A percentile compares a stretch with the other conserved stretches of the same genome.
Evolutionary conservation across 345 rosid genomes (phyloP).

Genomic region (Combretum micranthum): DNA sequence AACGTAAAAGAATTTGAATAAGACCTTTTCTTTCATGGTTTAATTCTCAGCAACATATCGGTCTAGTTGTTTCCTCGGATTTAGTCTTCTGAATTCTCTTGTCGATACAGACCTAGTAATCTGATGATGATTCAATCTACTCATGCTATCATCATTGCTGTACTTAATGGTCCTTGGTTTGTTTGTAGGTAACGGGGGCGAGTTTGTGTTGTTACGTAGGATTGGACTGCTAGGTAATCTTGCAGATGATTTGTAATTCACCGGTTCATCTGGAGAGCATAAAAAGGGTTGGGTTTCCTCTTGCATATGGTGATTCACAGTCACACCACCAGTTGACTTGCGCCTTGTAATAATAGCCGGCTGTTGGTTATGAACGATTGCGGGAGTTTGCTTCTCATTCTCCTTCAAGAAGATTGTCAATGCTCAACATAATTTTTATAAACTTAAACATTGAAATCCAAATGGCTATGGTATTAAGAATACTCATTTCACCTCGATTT

Average conservation of each 20-base stretch:
- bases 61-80: conserved; percentile 25
- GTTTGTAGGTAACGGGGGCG: conserved; percentile 30
- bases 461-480: no score
- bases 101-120: conserved; percentile 41
- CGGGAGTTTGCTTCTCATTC: conserved; percentile 8
- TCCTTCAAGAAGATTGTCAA: conserved; percentile 18
- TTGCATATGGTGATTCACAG: conserved; percentile 10
- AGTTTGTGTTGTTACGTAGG: conserved; percentile 13
- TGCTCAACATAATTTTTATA: no score
- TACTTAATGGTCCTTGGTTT: conserved; percentile 14
- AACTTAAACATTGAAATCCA: no score
- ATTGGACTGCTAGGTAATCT: conserved; percentile 8
- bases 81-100: conserved; percentile 37
- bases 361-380: conserved; percentile 17
- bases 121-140: conserved; percentile 28
- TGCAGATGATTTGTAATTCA: conserved; percentile 17
- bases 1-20: no score
- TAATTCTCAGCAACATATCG: conserved; percentile 24
- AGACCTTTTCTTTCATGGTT: not conserved
- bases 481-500: no score
- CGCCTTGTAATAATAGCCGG: conserved; percentile 26
- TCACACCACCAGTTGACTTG: conserved; percentile 31
- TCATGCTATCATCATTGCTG: conserved; percentile 11
- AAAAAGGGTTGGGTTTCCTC: conserved; percentile 9
- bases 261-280: conserved; percentile 16